Conservation (phyloP, 108 stramenopile genomes). For the Epithemia pelagica region DNA sequence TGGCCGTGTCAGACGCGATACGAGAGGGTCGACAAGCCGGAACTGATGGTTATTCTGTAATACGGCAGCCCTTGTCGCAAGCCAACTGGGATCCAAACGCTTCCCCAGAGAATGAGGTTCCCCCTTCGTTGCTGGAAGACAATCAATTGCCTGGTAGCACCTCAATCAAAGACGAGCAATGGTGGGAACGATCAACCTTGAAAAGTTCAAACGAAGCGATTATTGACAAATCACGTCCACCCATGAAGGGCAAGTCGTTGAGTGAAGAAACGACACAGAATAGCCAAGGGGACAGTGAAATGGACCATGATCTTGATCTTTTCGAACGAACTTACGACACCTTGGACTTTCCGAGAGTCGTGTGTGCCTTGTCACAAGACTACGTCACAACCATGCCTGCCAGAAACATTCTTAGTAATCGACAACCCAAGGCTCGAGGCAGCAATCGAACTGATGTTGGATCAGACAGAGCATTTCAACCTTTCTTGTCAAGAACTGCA, state of each 20-base stretch:
- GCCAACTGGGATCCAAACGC: slow-evolving; percentile 48
- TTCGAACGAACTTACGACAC: slow-evolving; percentile 60
- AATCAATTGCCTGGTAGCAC: neutral
- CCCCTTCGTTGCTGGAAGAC: slow-evolving; percentile 32
- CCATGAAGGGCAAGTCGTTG: neutral
- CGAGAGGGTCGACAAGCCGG: slow-evolving; percentile 31
- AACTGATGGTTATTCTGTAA: slow-evolving; percentile 57
- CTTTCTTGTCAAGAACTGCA: slow-evolving; percentile 38
- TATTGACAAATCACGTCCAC: slow-evolving; percentile 3
- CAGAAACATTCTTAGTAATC: slow-evolving; percentile 23
- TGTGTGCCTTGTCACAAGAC: slow-evolving; percentile 43
- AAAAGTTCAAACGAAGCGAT: neutral
- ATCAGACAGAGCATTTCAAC: slow-evolving; percentile 1
- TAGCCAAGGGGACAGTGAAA: too few species aligned
- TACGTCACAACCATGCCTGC: slow-evolving; percentile 48
- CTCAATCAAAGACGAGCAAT: slow-evolving; percentile 1
- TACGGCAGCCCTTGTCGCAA: slow-evolving; percentile 53
- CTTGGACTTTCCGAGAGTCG: slow-evolving; percentile 58
- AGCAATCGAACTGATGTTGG: slow-evolving; percentile 10
- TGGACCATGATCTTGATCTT: slow-evolving; percentile 42
- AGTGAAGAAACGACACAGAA: too few species aligned
- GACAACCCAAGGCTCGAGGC: neutral
- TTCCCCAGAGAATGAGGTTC: slow-evolving; percentile 56
- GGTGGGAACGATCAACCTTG: slow-evolving; percentile 14
- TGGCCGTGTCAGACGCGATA: neutral